phyloP scores from a whole-genome alignment of 257 asterid genomes.

The Leptodermis oblonga region DNA sequence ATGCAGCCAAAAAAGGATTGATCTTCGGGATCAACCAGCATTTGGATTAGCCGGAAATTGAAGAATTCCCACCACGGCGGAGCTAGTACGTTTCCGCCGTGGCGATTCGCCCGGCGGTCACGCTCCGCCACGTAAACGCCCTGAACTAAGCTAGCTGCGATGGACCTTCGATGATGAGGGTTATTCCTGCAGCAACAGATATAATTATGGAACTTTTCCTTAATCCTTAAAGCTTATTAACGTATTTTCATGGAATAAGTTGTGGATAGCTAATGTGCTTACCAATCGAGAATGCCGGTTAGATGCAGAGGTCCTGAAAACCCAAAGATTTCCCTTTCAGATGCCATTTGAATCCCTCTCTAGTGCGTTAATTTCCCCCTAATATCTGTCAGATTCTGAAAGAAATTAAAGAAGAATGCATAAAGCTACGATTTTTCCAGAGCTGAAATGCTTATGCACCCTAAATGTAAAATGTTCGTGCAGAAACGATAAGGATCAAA shows the following conservation, averaged over 20 bases:
- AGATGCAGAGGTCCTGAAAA: constrained; percentile 55
- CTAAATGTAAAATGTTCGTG: not conserved
- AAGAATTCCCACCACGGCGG: constrained; percentile 78
- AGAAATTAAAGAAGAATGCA: not conserved
- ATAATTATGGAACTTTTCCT: no score
- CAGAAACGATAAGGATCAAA: not conserved
- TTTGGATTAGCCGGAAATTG: constrained; percentile 40
- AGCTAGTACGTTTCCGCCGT: constrained; percentile 50
- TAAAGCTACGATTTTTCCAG: not conserved
- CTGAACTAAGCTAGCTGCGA: constrained; percentile 64
- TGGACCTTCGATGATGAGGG: constrained; percentile 51
- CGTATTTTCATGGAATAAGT: no score
- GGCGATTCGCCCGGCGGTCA: constrained; percentile 52
- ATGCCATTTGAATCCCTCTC: constrained; percentile 29
- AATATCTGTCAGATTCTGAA: not conserved
- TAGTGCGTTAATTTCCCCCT: not conserved
- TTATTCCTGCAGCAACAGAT: constrained; percentile 43
- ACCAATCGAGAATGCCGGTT: constrained; percentile 53
- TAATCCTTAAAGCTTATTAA: no score
- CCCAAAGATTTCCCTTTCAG: constrained; percentile 46
- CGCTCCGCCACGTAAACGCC: constrained; percentile 60
- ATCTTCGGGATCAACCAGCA: constrained; percentile 47
- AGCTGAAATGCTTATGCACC: no score
- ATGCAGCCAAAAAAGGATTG: constrained; percentile 55
- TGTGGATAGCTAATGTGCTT: no score